phyloP scores from a whole-genome alignment of 1,284 basidiomycete species.

The Wolfiporia cocos region DNA sequence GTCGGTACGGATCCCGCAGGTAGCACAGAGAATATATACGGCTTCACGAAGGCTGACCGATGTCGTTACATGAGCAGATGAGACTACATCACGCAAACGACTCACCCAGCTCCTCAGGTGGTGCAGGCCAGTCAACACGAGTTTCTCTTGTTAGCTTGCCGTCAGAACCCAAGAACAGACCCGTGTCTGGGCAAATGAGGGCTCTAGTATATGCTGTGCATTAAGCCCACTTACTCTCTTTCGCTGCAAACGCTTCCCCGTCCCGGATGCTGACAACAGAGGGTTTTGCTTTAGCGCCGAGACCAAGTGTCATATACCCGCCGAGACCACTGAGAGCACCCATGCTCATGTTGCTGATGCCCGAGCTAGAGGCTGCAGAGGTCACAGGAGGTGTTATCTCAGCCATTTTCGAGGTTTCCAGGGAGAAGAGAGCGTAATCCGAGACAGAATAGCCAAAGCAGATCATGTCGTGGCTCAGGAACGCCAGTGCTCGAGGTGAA shows the following conservation, averaged over 20 bases:
- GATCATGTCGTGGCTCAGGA: conserved; percentile 55
- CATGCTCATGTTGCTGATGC: conserved; percentile 48
- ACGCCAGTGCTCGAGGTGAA: conserved; percentile 73
- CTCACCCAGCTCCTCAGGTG: conserved; percentile 78
- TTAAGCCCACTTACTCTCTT: conserved; percentile 70
- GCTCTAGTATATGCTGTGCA: too few species aligned
- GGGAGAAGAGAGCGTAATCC: conserved; percentile 72
- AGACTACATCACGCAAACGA: background rate
- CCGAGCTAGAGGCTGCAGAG: conserved; percentile 30
- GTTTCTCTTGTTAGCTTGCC: conserved; percentile 55
- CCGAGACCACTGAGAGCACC: conserved; percentile 75
- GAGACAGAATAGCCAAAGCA: conserved; percentile 75
- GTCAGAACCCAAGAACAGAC: conserved; percentile 67
- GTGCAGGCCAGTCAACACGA: conserved; percentile 71
- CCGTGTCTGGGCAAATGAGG: conserved; percentile 46
- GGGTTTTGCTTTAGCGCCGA: conserved; percentile 71
- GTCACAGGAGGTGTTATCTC: conserved; percentile 53
- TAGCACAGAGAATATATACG: conserved; percentile 80
- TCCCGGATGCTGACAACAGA: conserved; percentile 55
- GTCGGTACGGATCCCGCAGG: conserved; percentile 57
- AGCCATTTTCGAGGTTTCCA: conserved; percentile 49
- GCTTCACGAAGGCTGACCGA: conserved; percentile 65
- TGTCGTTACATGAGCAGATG: background rate
- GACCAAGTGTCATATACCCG: conserved; percentile 84
- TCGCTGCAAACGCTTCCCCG: conserved; percentile 68